phyloP scores from a whole-genome alignment of 1,139 yeast genomes.

The Pneumocystis murina region DNA sequence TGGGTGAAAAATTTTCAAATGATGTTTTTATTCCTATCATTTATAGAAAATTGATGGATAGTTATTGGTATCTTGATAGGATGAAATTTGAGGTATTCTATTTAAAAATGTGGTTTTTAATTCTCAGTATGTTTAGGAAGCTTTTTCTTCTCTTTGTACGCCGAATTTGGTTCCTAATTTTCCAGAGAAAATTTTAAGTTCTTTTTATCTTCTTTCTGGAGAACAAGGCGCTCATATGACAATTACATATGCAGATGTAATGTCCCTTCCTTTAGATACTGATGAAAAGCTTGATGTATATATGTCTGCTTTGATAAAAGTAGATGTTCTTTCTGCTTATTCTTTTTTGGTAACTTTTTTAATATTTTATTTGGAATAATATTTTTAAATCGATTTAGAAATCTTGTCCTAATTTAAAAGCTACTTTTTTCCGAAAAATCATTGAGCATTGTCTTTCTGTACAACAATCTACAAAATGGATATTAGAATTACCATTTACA shows the following conservation, averaged over 20 bases:
- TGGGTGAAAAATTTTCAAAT: background rate
- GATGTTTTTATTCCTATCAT: background rate
- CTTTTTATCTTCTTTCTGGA: background rate
- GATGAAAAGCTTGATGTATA: background rate
- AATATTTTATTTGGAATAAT: background rate
- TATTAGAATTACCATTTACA: background rate
- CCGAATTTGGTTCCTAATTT: background rate
- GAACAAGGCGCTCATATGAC: background rate
- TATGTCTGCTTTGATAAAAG: background rate
- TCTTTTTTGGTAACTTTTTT: background rate
- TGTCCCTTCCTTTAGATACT: background rate
- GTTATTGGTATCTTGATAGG: background rate
- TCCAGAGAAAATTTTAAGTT: background rate
- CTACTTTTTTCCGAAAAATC: background rate
- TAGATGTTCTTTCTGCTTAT: background rate
- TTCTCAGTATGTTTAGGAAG: background rate
- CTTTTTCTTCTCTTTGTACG: background rate
- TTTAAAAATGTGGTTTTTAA: background rate
- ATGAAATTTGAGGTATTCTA: background rate
- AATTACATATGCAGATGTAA: background rate
- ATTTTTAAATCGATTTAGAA: background rate
- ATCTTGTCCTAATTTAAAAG: background rate
- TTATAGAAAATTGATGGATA: background rate
- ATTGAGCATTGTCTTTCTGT: conserved; percentile 1
- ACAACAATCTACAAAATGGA: background rate